Conservation (phyloP, 1,284 basidiomycete species). For the Trichosporon sp. region DNA sequence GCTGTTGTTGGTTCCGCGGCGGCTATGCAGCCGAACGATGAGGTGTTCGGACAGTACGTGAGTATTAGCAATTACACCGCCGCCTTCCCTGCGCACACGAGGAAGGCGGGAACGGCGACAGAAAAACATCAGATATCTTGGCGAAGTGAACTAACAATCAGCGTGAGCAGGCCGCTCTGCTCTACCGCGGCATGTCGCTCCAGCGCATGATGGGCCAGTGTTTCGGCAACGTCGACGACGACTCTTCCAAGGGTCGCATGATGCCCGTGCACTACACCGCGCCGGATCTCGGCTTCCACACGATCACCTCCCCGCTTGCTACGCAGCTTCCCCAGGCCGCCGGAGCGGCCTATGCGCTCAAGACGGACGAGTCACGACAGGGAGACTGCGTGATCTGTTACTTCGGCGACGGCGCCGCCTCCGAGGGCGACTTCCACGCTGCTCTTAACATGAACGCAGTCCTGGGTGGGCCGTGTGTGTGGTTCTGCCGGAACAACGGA, state of each 20-base stretch:
- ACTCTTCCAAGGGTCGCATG: conserved; percentile 75
- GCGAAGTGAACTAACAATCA: conserved; percentile 46
- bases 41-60: conserved; percentile 58
- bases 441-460: conserved; percentile 53
- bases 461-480: conserved; percentile 47
- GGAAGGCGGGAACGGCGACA: no score
- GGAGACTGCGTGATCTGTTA: conserved; percentile 79
- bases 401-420: conserved; percentile 67
- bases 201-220: conserved; percentile 78
- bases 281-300: conserved; percentile 77
- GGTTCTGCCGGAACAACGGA: conserved; percentile 49
- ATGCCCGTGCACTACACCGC: conserved; percentile 92
- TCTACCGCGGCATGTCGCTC: conserved; percentile 76
- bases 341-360: conserved; percentile 83
- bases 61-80: no score
- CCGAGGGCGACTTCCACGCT: conserved; percentile 56
- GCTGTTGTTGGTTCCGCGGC: conserved; percentile 85
- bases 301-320: conserved; percentile 87
- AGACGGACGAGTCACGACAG: conserved; percentile 66
- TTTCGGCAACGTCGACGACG: conserved; percentile 76
- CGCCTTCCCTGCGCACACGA: no score
- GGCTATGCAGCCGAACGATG: conserved; percentile 73
- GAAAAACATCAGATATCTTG: background rate
- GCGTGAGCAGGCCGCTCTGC: conserved; percentile 80
- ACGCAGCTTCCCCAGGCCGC: conserved; percentile 96